A percentile compares a stretch with the other conserved stretches of the same genome.
Conservation (phyloP, 495 filamentous ascomycete genomes). For the Aspergillus sclerotioniger region DNA sequence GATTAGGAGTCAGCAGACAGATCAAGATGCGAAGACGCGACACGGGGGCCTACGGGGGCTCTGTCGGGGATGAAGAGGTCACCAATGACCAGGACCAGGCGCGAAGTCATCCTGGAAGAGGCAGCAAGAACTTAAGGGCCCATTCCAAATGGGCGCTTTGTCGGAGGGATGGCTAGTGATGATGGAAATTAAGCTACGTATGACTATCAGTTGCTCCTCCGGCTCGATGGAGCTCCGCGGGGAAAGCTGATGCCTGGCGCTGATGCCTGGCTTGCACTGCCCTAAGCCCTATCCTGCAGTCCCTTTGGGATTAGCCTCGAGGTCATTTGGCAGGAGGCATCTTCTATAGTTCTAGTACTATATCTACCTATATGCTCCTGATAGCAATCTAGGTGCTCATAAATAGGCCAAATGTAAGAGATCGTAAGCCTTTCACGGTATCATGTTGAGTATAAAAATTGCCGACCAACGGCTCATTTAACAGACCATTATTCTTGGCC, state of each 20-base stretch:
- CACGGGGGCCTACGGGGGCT: constrained; percentile 60
- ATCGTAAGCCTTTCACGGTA: background rate
- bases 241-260: constrained; percentile 26
- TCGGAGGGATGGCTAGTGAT: background rate
- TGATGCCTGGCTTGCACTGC: constrained; percentile 13
- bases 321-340: too few relatives aligned
- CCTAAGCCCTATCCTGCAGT: constrained; percentile 33
- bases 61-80: constrained; percentile 98
- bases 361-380: too few relatives aligned
- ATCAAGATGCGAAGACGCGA: background rate
- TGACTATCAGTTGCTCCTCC: constrained; percentile 16
- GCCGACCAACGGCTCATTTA: background rate
- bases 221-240: constrained; percentile 36
- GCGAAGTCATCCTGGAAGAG: constrained; percentile 63
- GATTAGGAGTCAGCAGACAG: constrained; percentile 22
- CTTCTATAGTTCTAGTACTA: background rate
- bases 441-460: background rate
- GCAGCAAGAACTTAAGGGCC: constrained; percentile 24
- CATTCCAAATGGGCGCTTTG: constrained; percentile 22
- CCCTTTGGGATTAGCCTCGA: background rate
- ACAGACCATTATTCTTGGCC: constrained; percentile 52
- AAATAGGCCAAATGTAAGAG: background rate
- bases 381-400: too few relatives aligned
- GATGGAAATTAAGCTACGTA: constrained; percentile 7
- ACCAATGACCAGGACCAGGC: constrained; percentile 86